Conservation (phyloP, 2,329 filamentous ascomycete genomes). For the Meredithiella fracta region DNA sequence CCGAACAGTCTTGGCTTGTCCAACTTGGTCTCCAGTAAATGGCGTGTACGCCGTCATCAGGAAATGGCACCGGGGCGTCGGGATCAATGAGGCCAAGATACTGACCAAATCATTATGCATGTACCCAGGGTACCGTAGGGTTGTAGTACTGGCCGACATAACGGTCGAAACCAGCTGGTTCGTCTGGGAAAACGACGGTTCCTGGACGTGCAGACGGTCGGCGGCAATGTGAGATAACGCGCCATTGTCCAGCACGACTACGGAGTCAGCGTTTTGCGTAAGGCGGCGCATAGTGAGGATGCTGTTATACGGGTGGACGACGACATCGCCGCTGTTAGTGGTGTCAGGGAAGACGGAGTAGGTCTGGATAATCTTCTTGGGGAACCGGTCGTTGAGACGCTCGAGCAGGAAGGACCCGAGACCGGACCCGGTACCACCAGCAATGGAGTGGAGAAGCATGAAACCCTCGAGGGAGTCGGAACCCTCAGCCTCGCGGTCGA, state of each 20-base stretch:
- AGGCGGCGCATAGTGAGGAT: conserved; percentile 77
- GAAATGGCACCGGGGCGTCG: conserved; percentile 93
- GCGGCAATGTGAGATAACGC: conserved; percentile 86
- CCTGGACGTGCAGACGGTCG: conserved; percentile 83
- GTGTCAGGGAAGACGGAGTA: conserved; percentile 98
- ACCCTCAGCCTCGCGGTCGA: conserved; percentile 92
- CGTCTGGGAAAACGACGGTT: conserved; percentile 91
- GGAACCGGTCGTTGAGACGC: conserved; percentile 88
- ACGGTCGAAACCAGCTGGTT: conserved; percentile 95
- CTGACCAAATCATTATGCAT: conserved; percentile 99
- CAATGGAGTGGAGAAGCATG: conserved; percentile 97
- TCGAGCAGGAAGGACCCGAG: conserved; percentile 89
- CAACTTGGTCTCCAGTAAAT: conserved; percentile 89
- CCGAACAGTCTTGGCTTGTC: conserved; percentile 91
- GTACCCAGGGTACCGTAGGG: conserved; percentile 90
- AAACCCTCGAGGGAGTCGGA: conserved; percentile 97
- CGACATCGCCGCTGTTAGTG: conserved; percentile 70
- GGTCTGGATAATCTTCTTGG: conserved; percentile 97
- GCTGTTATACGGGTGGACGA: conserved; percentile 97
- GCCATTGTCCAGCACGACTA: conserved; percentile 92
- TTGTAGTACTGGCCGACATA: conserved; percentile 96
- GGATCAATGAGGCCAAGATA: conserved; percentile 89
- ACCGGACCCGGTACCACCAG: conserved; percentile 91
- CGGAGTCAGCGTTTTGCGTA: conserved; percentile 92
- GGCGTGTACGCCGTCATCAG: conserved; percentile 97